A percentile compares a stretch with the other conserved stretches of the same genome.
Evolutionary conservation across 164 flowering plant genomes (phyloP).

Genomic region (Chloranthus sessilifolius): DNA sequence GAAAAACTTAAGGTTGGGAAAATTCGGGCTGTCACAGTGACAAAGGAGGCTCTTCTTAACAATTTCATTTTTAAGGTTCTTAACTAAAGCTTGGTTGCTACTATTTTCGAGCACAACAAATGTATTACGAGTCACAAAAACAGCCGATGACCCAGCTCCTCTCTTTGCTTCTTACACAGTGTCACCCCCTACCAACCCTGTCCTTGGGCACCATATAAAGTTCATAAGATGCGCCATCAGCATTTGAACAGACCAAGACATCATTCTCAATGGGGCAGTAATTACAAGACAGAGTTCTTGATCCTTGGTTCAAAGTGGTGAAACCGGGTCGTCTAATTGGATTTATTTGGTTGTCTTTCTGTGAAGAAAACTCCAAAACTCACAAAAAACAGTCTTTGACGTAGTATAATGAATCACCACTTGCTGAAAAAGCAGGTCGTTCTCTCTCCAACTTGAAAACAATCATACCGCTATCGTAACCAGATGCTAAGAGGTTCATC

Average conservation of each 20-base stretch:
- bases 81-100: conserved; percentile 71
- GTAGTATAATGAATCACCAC: conserved; percentile 67
- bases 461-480: conserved; percentile 89
- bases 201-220: conserved; percentile 75
- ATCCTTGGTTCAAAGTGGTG: conserved; percentile 62
- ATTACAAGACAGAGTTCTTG: conserved; percentile 73
- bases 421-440: conserved; percentile 73
- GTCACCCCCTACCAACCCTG: conserved; percentile 57
- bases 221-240: conserved; percentile 91
- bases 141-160: conserved; percentile 81
- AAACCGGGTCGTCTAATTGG: conserved; percentile 85
- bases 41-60: conserved; percentile 67
- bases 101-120: conserved; percentile 85
- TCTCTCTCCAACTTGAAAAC: conserved; percentile 94
- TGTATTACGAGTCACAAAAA: conserved; percentile 80
- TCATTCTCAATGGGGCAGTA: conserved; percentile 94
- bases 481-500: conserved; percentile 84
- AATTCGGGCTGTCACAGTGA: no score
- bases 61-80: conserved; percentile 76
- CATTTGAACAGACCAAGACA: conserved; percentile 72
- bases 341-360: conserved; percentile 63
- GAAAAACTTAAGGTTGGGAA: no score
- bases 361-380: conserved; percentile 61
- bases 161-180: conserved; percentile 63
- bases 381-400: conserved; percentile 79